Base-by-base conservation (phyloP, 73 alveolate genomes). In the Symbiodinium pilosum region DNA sequence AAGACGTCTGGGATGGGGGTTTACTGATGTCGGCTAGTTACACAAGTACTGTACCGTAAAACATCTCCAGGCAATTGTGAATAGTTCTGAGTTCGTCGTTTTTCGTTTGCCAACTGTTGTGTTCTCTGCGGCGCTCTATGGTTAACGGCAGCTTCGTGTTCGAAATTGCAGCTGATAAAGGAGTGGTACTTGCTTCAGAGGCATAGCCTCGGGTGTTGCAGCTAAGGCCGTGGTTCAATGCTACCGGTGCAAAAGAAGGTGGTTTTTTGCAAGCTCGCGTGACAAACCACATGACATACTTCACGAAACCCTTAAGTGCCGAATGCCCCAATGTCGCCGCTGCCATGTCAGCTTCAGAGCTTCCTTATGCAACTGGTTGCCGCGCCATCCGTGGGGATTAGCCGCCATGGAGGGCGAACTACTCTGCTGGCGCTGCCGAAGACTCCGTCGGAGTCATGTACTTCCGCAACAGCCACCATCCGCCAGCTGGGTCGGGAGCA, bases 401-500 rank as follows among this genome's bases (percentile, higher is more conserved):
- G 71, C 26, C 71, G 71, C 71, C 71, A 54, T 54, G 71, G 71
- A 54, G 26, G 24, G 71, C 16, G 26, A 12, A 54, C 71, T 3
- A n/a, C n/a, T n/a, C 71, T 54, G 71, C 71, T 47, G 64, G 24
- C 32, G 71, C 16, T 21, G 26, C 71, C 71, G 9, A 30, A 54
- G 24, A 30, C 16, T 21, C 26, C 71, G 71, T 30, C 16, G 26
- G 71, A 54, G 21, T 16, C 68, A 54, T 54, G 71, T 54, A 30
- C 71, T 21, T 5, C 51, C 18, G 92, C 69, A 36, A 83, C 92
- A 20, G 71, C 92, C 0, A 30, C 12, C 69, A 39, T 83, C 69
- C 92, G 92, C 28, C 41, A 39, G 1, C 47, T 40, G 68, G 92
- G 69, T 83, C 92, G 92, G 32, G 69, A 83, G 68, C n/a, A 16